Conservation (phyloP, 371 early-diverging fungal genomes). For the Apophysomyces variabilis region DNA sequence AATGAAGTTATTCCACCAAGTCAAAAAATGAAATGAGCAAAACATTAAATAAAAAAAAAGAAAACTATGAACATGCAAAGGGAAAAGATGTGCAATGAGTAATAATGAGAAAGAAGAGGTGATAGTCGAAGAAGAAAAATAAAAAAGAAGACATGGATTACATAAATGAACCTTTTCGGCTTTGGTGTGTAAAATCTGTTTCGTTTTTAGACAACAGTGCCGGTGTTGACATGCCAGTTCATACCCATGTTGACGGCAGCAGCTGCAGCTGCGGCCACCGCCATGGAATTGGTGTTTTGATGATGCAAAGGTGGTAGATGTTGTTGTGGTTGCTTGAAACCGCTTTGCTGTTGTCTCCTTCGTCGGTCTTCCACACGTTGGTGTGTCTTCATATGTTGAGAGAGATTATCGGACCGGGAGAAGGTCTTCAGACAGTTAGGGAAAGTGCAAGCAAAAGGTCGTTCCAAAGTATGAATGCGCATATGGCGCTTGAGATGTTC, state of each 20-base stretch:
- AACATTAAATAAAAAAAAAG: neutral
- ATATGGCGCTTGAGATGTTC: conserved; percentile 93
- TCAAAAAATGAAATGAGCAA: conserved; percentile 7
- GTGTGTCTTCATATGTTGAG: conserved; percentile 67
- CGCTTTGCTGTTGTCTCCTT: conserved; percentile 25
- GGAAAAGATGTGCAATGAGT: neutral
- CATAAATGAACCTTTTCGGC: conserved; percentile 2
- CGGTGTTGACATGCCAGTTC: conserved; percentile 9
- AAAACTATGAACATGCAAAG: conserved; percentile 5
- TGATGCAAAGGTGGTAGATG: conserved; percentile 10
- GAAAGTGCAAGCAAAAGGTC: conserved; percentile 73
- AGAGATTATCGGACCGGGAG: conserved; percentile 78
- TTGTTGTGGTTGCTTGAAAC: conserved; percentile 26
- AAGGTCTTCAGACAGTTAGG: conserved; percentile 79
- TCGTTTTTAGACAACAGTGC: conserved; percentile 4
- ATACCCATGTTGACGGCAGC: neutral
- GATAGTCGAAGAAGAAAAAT: neutral
- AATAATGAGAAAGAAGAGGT: neutral
- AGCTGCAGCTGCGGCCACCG: neutral
- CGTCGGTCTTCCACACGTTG: conserved; percentile 47
- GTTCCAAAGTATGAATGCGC: conserved; percentile 84
- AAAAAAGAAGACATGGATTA: conserved; percentile 9
- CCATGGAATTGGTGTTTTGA: neutral
- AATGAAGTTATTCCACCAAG: conserved; percentile 5
- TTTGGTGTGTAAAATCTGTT: neutral